phyloP scores from a whole-genome alignment of 2,329 filamentous ascomycete species.

The Sordariomycetes sp. region DNA sequence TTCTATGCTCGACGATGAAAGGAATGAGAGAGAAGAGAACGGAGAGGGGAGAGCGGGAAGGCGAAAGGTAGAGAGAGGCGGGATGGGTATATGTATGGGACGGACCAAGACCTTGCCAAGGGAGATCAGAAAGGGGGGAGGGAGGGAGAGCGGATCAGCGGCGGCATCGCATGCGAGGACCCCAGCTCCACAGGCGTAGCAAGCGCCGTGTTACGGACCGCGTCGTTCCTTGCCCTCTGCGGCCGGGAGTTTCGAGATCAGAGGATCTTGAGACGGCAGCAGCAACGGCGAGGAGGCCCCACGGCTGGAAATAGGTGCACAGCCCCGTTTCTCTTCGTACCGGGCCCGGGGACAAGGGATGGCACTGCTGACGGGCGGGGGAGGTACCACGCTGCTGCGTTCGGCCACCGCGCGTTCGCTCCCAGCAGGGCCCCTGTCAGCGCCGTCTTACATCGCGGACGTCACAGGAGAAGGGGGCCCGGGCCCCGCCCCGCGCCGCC shows the following conservation, averaged over 20 bases:
- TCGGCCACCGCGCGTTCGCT: too few relatives aligned
- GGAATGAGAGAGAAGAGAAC: neutral
- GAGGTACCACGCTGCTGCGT: too few relatives aligned
- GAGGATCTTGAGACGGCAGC: neutral
- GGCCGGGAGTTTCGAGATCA: neutral
- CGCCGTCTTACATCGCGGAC: too few relatives aligned
- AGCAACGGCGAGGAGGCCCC: neutral
- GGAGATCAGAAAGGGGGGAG: neutral
- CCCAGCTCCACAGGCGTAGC: neutral
- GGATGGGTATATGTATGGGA: conserved; percentile 5
- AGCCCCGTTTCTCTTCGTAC: too few relatives aligned
- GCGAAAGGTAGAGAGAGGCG: neutral
- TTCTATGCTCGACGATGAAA: neutral
- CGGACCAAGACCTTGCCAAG: neutral
- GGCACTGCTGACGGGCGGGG: too few relatives aligned
- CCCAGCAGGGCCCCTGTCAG: too few relatives aligned
- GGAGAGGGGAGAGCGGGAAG: neutral
- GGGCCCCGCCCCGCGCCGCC: neutral
- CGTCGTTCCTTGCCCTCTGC: neutral
- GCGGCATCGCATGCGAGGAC: neutral
- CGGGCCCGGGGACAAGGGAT: too few relatives aligned
- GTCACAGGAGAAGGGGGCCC: too few relatives aligned
- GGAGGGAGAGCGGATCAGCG: neutral
- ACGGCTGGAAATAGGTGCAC: neutral
- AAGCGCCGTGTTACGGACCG: neutral